phyloP scores from a whole-genome alignment of 2,329 filamentous ascomycete species.

The Colletotrichum melonis region DNA sequence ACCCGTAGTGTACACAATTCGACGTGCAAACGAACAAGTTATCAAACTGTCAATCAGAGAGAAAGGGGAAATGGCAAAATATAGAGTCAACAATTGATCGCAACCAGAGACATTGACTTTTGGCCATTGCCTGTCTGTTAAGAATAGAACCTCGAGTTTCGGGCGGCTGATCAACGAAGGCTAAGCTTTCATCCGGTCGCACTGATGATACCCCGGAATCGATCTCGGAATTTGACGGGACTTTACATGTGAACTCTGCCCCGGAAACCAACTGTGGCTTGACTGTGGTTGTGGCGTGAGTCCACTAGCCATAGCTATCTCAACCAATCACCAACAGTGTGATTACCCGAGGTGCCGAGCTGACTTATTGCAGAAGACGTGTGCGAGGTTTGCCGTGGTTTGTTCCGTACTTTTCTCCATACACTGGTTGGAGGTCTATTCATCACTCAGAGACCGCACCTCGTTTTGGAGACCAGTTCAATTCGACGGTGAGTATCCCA shows the following conservation, averaged over 20 bases:
- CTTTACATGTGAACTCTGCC: conserved; percentile 20
- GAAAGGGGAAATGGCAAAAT: not conserved
- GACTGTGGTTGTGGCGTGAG: not conserved
- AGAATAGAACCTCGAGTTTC: not conserved
- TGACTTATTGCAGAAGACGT: conserved; percentile 7
- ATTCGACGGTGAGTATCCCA: conserved; percentile 18
- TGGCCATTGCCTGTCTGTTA: not conserved
- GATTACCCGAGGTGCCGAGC: conserved; percentile 21
- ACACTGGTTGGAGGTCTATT: conserved; percentile 15
- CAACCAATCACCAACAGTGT: not conserved
- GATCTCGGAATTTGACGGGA: conserved; percentile 32
- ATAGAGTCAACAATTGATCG: not conserved
- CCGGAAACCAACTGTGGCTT: conserved; percentile 2
- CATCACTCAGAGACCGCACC: conserved; percentile 30
- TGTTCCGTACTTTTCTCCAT: conserved; percentile 16
- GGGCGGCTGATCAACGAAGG: not conserved
- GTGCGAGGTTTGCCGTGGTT: conserved; percentile 15
- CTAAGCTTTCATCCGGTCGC: conserved; percentile 30
- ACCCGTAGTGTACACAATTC: not conserved
- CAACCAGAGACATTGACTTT: not conserved
- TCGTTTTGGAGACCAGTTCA: conserved; percentile 29
- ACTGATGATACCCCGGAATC: conserved; percentile 27
- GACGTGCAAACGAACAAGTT: not conserved
- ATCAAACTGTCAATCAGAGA: not conserved
- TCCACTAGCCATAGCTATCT: not conserved